Evolutionary conservation across 1,139 yeast genomes (phyloP).

Genomic region (Protomyces inouyei): DNA sequence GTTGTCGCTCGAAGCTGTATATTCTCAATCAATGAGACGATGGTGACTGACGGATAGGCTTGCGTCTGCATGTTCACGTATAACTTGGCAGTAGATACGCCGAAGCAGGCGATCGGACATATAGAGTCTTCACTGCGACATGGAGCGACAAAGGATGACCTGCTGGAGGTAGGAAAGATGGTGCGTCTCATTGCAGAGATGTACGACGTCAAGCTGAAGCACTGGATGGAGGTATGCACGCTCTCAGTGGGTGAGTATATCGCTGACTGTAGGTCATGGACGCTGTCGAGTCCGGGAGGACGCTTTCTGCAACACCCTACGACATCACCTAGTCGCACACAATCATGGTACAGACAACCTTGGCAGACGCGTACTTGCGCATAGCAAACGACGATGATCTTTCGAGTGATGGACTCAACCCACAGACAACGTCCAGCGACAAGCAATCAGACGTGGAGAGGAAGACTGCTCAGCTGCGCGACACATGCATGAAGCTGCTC

Average conservation of each 20-base stretch:
- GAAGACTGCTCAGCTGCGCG: background rate
- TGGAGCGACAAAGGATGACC: slow-evolving; percentile 5
- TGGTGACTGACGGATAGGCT: slow-evolving; percentile 1
- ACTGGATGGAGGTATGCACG: slow-evolving; percentile 1
- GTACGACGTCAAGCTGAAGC: slow-evolving; percentile 14
- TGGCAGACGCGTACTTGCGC: background rate
- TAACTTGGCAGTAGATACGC: slow-evolving; percentile 22
- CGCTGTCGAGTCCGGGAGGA: slow-evolving; percentile 6
- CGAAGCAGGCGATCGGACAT: slow-evolving; percentile 23
- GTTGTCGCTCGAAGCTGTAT: slow-evolving; percentile 7
- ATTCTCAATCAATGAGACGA: background rate
- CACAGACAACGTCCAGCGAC: background rate
- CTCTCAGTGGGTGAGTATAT: no score
- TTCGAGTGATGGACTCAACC: background rate
- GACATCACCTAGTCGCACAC: background rate
- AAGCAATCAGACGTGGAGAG: background rate
- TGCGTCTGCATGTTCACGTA: slow-evolving; percentile 17
- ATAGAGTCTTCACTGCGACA: slow-evolving; percentile 15
- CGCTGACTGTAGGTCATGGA: background rate
- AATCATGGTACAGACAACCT: background rate
- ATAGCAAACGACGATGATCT: background rate
- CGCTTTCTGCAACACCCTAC: background rate
- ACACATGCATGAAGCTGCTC: background rate
- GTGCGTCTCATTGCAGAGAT: slow-evolving; percentile 16
- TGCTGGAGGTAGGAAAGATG: slow-evolving; percentile 13